A percentile compares a stretch with the other conserved stretches of the same genome.
phyloP scores from a whole-genome alignment of 176 grass and related monocot species.

The Eleusine coracana region DNA sequence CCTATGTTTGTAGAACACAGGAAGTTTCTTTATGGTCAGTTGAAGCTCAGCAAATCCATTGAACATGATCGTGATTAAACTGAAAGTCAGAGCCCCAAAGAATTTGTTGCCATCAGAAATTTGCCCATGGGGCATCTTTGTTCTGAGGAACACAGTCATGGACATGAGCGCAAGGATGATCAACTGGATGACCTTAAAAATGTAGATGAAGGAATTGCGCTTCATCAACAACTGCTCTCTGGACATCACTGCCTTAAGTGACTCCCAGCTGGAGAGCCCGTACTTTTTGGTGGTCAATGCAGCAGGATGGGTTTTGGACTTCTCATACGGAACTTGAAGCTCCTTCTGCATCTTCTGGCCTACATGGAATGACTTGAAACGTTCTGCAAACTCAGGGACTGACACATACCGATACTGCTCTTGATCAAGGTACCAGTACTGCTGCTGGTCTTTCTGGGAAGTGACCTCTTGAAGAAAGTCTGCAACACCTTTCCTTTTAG shows the following conservation, averaged over 20 bases:
- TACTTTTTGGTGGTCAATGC: constrained; percentile 51
- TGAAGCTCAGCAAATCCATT: constrained; percentile 60
- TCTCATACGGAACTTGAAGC: constrained; percentile 44
- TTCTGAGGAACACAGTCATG: constrained; percentile 64
- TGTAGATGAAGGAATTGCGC: constrained; percentile 67
- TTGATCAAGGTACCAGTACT: constrained; percentile 54
- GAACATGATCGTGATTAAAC: constrained; percentile 53
- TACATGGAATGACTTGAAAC: constrained; percentile 50
- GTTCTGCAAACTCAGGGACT: constrained; percentile 47
- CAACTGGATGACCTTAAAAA: constrained; percentile 55
- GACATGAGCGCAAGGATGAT: constrained; percentile 50
- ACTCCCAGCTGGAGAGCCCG: constrained; percentile 47
- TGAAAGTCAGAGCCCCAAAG: constrained; percentile 47
- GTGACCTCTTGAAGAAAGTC: constrained; percentile 81
- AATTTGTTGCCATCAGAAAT: constrained; percentile 48
- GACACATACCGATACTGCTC: constrained; percentile 50
- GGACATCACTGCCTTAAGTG: constrained; percentile 49
- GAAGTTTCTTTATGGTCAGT: constrained; percentile 58
- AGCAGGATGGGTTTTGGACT: constrained; percentile 43
- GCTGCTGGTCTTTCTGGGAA: constrained; percentile 65
- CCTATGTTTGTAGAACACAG: constrained; percentile 66
- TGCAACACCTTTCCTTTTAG: constrained; percentile 62
- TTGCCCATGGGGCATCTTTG: constrained; percentile 45
- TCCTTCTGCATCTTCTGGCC: constrained; percentile 52
- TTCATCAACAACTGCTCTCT: constrained; percentile 62